Base-by-base conservation (phyloP, 2,329 filamentous ascomycete genomes). In the Aspergillus spinulosporus region DNA sequence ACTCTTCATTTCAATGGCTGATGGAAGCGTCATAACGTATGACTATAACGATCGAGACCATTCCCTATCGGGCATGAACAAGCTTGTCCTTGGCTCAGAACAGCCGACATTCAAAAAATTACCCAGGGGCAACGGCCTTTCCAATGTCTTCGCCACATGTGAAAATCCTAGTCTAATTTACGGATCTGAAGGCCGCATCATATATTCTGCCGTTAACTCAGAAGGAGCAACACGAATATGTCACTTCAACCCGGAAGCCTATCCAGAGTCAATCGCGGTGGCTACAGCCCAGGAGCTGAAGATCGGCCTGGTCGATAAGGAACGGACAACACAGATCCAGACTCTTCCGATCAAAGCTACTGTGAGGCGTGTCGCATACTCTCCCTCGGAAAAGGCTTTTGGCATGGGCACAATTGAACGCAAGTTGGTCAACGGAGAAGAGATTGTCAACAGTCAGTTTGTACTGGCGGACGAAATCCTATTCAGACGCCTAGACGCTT, bases 151-250 rank as follows among this genome's bases (percentile, higher is more conserved):
- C 70, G 91, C 92, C 0, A 96, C 91, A 0, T 96, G 92, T 56
- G 94, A 99, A 66, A 91, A 97, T 68, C 90, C 94, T 0, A 97
- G 90, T 61, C 76, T 99, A 53, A 96, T 99, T 48, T 97, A 99
- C 69, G 89, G 89, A 6, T 86, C 87, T 0, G 92, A 97, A 68
- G 90, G 89, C 0, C 84, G 92, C 21, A 88, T 97, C 40, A 86
- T 96, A 0, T 99, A 95, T 75, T 96, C 92, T 3, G 92, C 94
- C 1, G 90, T 97, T 1, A 96, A 93, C 9, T 91, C 92, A 2
- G 90, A 96, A 59, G 88, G 92, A 60, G 90, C 91, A 1, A 87
- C 87, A 1, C 88, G 85, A 47, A 87, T 97, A 4, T 94, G 90
- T 59, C 83, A 88, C 0, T 95, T 99, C 68, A 84, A 97, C 70